Percentiles rank a stretch among this genome's conserved stretches.
These are phyloP conservation scores for Rhodotorula sp. DNA, from an alignment of 1,284 basidiomycete species.

Conservation along the genomic window DNA sequence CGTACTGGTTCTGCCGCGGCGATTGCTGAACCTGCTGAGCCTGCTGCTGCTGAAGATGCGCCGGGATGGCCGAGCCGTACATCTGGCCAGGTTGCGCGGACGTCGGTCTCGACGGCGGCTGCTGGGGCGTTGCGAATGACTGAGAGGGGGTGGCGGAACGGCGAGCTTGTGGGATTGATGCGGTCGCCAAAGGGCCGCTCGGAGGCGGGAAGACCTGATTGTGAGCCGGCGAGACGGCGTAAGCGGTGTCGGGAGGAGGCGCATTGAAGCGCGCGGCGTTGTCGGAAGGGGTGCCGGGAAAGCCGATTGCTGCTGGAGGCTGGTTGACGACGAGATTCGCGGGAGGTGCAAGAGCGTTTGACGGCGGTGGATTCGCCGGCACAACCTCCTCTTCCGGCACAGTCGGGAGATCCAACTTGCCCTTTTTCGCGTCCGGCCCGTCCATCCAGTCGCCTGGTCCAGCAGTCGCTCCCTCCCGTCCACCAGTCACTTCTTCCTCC, in stretches of 20 bases:
- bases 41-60: slow-evolving; percentile 27
- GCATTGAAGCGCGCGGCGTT: slow-evolving; percentile 1
- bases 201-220: background rate
- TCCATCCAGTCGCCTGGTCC: background rate
- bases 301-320: background rate
- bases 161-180: background rate
- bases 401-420: slow-evolving; percentile 5
- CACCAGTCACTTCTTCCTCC: background rate
- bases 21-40: background rate
- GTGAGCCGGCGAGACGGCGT: no score
- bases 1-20: background rate
- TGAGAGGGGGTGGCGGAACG: background rate
- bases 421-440: slow-evolving; percentile 1
- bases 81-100: slow-evolving; percentile 14
- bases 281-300: background rate
- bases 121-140: background rate
- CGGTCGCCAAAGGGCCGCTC: background rate
- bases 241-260: background rate
- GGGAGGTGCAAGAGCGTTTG: background rate
- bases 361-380: background rate
- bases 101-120: slow-evolving; percentile 9
- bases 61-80: slow-evolving; percentile 29
- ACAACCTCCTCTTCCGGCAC: slow-evolving; percentile 23
- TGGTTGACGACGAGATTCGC: no score
- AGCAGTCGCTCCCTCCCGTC: background rate